phyloP scores from a whole-genome alignment of 441 rosid species.

The Manihot esculenta region DNA sequence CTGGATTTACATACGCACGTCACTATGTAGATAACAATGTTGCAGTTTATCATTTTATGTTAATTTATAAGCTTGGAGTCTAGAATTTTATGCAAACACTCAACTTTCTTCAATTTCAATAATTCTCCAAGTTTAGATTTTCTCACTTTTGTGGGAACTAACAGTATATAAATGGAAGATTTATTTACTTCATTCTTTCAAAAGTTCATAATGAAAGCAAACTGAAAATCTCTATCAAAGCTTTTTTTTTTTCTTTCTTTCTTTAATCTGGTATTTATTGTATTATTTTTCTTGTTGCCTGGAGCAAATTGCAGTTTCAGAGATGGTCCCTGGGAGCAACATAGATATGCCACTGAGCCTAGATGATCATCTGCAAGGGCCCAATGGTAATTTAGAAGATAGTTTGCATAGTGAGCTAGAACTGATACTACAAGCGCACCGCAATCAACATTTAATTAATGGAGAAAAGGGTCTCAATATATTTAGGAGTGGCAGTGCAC shows the following conservation, averaged over 20 bases:
- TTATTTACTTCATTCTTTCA: neutral
- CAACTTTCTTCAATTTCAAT: too few relatives aligned
- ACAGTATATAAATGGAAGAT: neutral
- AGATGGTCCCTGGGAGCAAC: slow-evolving; percentile 56
- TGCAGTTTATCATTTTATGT: too few relatives aligned
- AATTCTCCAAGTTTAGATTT: neutral
- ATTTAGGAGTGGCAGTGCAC: slow-evolving; percentile 89
- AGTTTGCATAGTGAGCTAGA: slow-evolving; percentile 69
- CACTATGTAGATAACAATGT: too few relatives aligned
- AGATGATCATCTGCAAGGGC: slow-evolving; percentile 45
- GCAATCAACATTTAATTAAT: slow-evolving; percentile 39
- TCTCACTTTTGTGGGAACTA: neutral
- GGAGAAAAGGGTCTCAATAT: slow-evolving; percentile 53
- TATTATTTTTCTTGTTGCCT: neutral
- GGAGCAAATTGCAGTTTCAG: slow-evolving; percentile 22
- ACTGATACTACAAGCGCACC: slow-evolving; percentile 57
- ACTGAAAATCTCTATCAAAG: too few relatives aligned
- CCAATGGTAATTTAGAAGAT: slow-evolving; percentile 57
- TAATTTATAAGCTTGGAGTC: too few relatives aligned
- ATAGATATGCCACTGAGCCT: slow-evolving; percentile 53
- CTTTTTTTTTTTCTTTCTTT: too few relatives aligned
- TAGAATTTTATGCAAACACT: too few relatives aligned
- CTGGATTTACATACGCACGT: neutral
- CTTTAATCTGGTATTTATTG: neutral
- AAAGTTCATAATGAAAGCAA: neutral